phyloP scores from a whole-genome alignment of 2,329 filamentous ascomycete genomes.

The Diatrype stigma region DNA sequence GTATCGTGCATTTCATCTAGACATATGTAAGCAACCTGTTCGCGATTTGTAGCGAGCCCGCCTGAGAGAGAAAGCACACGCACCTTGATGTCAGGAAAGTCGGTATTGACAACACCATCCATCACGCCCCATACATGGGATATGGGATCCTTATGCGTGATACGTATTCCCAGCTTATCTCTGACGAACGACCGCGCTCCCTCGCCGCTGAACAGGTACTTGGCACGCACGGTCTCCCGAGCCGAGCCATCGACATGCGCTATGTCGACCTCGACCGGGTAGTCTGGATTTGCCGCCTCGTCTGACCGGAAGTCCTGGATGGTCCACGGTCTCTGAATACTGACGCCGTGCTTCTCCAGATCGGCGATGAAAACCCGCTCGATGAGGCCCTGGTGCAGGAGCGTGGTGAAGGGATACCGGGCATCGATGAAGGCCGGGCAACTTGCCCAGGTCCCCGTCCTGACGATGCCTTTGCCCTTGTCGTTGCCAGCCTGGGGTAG shows the following conservation, averaged over 20 bases:
- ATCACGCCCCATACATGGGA: conserved; percentile 73
- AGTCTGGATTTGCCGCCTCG: conserved; percentile 52
- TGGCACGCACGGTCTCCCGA: conserved; percentile 63
- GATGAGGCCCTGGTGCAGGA: conserved; percentile 68
- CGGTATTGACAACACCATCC: conserved; percentile 66
- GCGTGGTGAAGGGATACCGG: conserved; percentile 65
- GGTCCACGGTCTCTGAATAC: conserved; percentile 62
- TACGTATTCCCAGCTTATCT: conserved; percentile 61
- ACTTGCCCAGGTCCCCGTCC: conserved; percentile 76
- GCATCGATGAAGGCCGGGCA: conserved; percentile 81
- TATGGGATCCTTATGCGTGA: conserved; percentile 67
- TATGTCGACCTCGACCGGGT: conserved; percentile 76
- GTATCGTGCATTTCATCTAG: conserved; percentile 71
- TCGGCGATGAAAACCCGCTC: conserved; percentile 67
- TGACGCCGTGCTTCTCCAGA: conserved; percentile 55
- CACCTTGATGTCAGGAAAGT: conserved; percentile 75
- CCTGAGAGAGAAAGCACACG: conserved; percentile 9
- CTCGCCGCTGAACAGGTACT: conserved; percentile 69
- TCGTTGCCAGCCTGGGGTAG: conserved; percentile 8
- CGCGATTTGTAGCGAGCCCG: too few species aligned
- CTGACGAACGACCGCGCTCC: conserved; percentile 65
- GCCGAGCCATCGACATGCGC: conserved; percentile 70
- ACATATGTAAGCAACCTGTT: conserved; percentile 38
- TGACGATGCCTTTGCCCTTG: conserved; percentile 53
- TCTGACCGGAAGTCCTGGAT: conserved; percentile 59